phyloP scores from a whole-genome alignment of 1,284 basidiomycete genomes.

The Malassezia restricta region DNA sequence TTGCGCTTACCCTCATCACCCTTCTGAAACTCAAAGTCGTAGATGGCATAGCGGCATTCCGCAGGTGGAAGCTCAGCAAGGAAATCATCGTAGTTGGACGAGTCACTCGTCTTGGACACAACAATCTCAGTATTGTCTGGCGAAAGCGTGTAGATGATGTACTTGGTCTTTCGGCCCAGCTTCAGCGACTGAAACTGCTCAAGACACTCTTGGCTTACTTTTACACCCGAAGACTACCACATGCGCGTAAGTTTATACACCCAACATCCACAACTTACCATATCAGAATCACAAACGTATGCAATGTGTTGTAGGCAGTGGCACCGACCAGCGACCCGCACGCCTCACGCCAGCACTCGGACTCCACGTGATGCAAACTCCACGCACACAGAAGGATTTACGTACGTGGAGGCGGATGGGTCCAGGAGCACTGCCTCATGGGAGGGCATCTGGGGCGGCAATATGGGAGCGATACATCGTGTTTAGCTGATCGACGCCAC shows the following conservation, averaged over 20 bases:
- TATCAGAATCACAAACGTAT: neutral
- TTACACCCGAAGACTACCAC: conserved; percentile 63
- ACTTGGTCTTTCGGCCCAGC: conserved; percentile 69
- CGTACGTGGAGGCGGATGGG: too few relatives aligned
- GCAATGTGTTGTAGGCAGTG: too few relatives aligned
- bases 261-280: neutral
- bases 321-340: too few relatives aligned
- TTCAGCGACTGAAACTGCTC: conserved; percentile 64
- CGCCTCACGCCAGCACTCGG: too few relatives aligned
- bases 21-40: conserved; percentile 77
- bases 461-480: too few relatives aligned
- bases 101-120: conserved; percentile 36
- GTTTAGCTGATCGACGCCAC: too few relatives aligned
- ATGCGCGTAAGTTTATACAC: neutral
- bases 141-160: conserved; percentile 71
- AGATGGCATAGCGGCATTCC: conserved; percentile 79
- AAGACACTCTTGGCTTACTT: conserved; percentile 56
- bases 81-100: conserved; percentile 64
- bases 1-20: conserved; percentile 68
- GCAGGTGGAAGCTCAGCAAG: conserved; percentile 60
- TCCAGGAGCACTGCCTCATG: too few relatives aligned
- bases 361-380: too few relatives aligned
- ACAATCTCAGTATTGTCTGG: conserved; percentile 54
- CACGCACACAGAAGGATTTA: too few relatives aligned
- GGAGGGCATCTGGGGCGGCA: too few relatives aligned